Evolutionary conservation across 345 rosid genomes (phyloP), one percentile per base, ranked within the genome.

Genomic region (Hirschfeldia incana): DNA sequence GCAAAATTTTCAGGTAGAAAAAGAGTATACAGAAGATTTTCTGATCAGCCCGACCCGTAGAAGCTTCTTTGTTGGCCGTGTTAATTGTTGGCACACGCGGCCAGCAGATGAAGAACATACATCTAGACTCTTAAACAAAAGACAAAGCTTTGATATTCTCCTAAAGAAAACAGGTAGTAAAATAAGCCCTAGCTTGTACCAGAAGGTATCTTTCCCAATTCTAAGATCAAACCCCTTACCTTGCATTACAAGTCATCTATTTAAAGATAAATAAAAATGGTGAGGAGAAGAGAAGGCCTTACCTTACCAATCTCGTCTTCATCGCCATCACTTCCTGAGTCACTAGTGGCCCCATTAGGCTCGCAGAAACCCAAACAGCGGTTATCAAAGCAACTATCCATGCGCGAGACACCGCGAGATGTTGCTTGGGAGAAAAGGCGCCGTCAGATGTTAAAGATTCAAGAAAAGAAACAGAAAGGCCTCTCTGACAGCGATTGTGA

Each of bases 341-440:
- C 76, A 87, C 30, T 85, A 83, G 32, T 76, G 37, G 85, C 82
- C 83, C 79, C 88, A 0, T 58, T 82, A 79, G 80, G 77, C 53
- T 90, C 86, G 0, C 82, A 83, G 6, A 73, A 36, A 60, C 67
- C 67, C 72, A 87, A 83, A 68, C 88, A 80, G 53, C 69, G 79
- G 27, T 39, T 95, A 70, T 88, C 90, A 9, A 96, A 90, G 82
- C 99, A 96, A 74, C 76, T 93, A 57, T 96, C 98, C 0, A 87
- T 93, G 94, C 84, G 92, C 28, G 97, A 92, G 87, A 90, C 97
- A 0, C 86, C 88, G 0, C 82, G 94, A 2, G 97, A 93, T 66
- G 78, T 85, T 6, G 94, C 93, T 10, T 95, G 99, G 99, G 97
- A 95, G 83, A 90, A 76, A 85, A 82, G 96, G 57, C 88, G 98